Percentiles rank a stretch among this genome's conserved stretches.
Evolutionary conservation across 768 basidiomycete species (phyloP).

Genomic region (Pulveroboletus frians): DNA sequence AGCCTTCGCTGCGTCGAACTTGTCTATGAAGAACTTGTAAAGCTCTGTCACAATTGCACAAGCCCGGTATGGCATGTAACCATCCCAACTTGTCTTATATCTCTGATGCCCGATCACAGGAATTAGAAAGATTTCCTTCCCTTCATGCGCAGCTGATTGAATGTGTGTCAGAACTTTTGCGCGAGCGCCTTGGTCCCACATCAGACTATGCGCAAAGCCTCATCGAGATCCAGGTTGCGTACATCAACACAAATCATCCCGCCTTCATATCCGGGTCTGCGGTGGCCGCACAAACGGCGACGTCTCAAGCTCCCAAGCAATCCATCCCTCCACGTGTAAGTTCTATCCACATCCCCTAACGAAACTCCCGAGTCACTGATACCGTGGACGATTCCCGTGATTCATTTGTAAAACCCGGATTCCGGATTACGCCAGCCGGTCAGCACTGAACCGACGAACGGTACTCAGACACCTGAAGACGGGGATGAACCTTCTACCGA

Average conservation of each 20-base stretch:
- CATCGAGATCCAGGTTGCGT: slow-evolving; percentile 96
- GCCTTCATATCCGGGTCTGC: slow-evolving; percentile 83
- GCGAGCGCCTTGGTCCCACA: slow-evolving; percentile 93
- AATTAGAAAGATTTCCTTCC: slow-evolving; percentile 91
- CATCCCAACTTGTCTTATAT: background rate
- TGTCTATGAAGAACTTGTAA: slow-evolving; percentile 98
- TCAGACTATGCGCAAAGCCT: slow-evolving; percentile 95
- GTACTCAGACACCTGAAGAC: slow-evolving; percentile 45
- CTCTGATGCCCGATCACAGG: slow-evolving; percentile 43
- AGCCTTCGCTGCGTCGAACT: slow-evolving; percentile 94
- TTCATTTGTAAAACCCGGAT: slow-evolving; percentile 5
- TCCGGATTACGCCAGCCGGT: slow-evolving; percentile 42
- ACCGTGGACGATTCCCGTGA: slow-evolving; percentile 11
- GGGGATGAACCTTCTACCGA: slow-evolving; percentile 64
- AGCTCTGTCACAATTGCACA: slow-evolving; percentile 98
- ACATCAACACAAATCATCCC: slow-evolving; percentile 99
- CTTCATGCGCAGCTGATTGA: slow-evolving; percentile 93
- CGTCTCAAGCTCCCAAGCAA: slow-evolving; percentile 38
- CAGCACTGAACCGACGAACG: slow-evolving; percentile 59
- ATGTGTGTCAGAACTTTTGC: slow-evolving; percentile 91
- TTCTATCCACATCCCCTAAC: slow-evolving; percentile 6
- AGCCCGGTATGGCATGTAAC: slow-evolving; percentile 53
- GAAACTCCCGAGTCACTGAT: slow-evolving; percentile 5
- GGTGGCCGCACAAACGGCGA: slow-evolving; percentile 48
- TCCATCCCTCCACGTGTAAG: slow-evolving; percentile 52